Evolutionary conservation across 2,329 filamentous ascomycete genomes (phyloP).

Genomic region (Ophiostoma ulmi): DNA sequence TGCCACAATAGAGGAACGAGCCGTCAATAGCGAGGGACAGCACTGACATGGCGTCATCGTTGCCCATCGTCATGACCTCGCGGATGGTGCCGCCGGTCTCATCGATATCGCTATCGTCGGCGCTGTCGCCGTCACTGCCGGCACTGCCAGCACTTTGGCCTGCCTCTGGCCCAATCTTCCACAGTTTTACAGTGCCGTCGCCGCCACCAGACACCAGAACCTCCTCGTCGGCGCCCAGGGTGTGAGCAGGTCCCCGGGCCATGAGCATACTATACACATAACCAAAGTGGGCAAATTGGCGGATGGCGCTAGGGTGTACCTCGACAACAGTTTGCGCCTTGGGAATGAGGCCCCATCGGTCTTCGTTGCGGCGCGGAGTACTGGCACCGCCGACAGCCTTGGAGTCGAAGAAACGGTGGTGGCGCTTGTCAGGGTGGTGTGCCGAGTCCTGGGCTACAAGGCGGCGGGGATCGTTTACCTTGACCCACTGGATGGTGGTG

Average conservation of each 20-base stretch:
- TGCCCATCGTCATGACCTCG: constrained; percentile 61
- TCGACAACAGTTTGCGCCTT: constrained; percentile 60
- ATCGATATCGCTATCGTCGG: constrained; percentile 44
- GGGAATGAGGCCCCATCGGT: constrained; percentile 52
- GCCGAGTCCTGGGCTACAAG: constrained; percentile 57
- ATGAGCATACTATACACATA: constrained; percentile 97
- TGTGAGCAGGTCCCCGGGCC: constrained; percentile 60
- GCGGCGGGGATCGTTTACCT: constrained; percentile 59
- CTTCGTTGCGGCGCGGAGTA: constrained; percentile 65
- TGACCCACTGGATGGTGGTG: constrained; percentile 90
- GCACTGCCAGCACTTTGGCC: constrained; percentile 46
- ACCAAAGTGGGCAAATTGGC: constrained; percentile 87
- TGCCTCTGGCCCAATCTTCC: constrained; percentile 55
- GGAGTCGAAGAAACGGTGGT: constrained; percentile 91
- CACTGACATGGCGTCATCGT: constrained; percentile 58
- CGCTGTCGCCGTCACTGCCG: constrained; percentile 35
- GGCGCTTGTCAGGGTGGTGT: constrained; percentile 68
- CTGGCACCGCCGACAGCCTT: constrained; percentile 74
- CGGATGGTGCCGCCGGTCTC: constrained; percentile 57
- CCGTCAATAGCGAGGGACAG: constrained; percentile 82
- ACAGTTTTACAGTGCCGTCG: constrained; percentile 92
- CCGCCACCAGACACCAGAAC: constrained; percentile 86
- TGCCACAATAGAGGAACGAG: constrained; percentile 86
- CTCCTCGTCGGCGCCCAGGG: constrained; percentile 68
- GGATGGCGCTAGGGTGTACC: constrained; percentile 73